Evolutionary conservation across 345 rosid genomes (phyloP).

Genomic region (Atalantia buxifolia): DNA sequence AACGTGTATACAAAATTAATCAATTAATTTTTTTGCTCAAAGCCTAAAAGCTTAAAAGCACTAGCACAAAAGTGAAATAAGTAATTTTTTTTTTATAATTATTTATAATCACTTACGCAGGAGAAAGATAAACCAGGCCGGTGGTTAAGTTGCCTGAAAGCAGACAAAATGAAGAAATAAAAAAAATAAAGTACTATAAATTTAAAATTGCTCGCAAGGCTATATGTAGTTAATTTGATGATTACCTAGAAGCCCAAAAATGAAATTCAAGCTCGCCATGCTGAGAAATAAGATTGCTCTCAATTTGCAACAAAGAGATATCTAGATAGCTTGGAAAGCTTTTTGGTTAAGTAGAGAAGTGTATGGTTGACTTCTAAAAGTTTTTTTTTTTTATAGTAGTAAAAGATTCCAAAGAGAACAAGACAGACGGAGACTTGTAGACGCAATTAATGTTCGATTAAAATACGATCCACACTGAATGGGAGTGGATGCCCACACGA

Average conservation of each 20-base stretch:
- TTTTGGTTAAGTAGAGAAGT: not conserved
- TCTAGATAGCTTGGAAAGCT: not conserved
- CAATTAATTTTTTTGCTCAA: not conserved
- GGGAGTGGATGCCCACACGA: not conserved
- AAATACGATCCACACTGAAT: not conserved
- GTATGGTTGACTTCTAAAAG: not conserved
- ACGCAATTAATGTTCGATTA: not conserved
- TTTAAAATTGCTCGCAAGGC: not conserved
- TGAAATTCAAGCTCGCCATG: slow-evolving; percentile 23
- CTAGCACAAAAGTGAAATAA: not conserved
- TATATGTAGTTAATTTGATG: not conserved
- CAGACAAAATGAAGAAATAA: not conserved
- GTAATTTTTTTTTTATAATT: too few relatives aligned
- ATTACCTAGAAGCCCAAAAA: slow-evolving; percentile 43
- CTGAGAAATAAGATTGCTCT: not conserved
- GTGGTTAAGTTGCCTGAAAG: slow-evolving; percentile 73
- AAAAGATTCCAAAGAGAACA: not conserved
- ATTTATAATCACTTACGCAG: slow-evolving; percentile 42
- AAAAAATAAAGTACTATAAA: not conserved
- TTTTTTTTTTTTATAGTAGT: not conserved
- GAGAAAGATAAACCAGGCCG: slow-evolving; percentile 68
- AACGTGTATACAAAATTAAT: not conserved
- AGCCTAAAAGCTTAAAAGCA: too few relatives aligned
- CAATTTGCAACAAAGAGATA: not conserved
- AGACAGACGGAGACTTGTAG: not conserved